These are phyloP conservation scores for Naganishia sp. DNA, from an alignment of 1,284 basidiomycete species.

Conservation along the genomic window DNA sequence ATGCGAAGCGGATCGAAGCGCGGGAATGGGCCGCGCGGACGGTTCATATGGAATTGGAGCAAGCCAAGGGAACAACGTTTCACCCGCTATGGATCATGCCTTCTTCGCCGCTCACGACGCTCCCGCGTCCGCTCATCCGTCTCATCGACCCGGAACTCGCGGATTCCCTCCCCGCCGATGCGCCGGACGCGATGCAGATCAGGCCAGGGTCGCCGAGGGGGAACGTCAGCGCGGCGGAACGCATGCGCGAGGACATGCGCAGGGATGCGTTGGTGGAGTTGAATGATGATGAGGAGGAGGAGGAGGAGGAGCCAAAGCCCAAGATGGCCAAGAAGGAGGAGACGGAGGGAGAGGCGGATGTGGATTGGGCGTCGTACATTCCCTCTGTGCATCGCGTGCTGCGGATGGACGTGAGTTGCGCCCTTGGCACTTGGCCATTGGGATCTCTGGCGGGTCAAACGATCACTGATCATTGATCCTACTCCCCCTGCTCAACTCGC, in stretches of 20 bases:
- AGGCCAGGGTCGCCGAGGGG: constrained; percentile 12
- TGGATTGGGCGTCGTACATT: constrained; percentile 46
- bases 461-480: background rate
- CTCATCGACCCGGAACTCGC: constrained; percentile 45
- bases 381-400: constrained; percentile 48
- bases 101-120: constrained; percentile 40
- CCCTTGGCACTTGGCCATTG: background rate
- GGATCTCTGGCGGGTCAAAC: background rate
- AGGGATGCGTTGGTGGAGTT: constrained; percentile 45
- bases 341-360: constrained; percentile 16
- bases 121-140: constrained; percentile 44
- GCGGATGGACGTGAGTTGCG: constrained; percentile 50
- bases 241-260: constrained; percentile 48
- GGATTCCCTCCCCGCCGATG: background rate
- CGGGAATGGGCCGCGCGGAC: constrained; percentile 45
- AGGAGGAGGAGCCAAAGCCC: constrained; percentile 22
- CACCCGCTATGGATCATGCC: constrained; percentile 52
- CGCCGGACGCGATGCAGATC: background rate
- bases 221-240: constrained; percentile 45
- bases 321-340: background rate
- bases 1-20: constrained; percentile 42
- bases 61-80: constrained; percentile 46
- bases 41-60: constrained; percentile 43
- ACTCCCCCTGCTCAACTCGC: background rate
- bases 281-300: constrained; percentile 33